Evolutionary conservation across 257 asterid species (phyloP).

Genomic region (Solanum acaule): DNA sequence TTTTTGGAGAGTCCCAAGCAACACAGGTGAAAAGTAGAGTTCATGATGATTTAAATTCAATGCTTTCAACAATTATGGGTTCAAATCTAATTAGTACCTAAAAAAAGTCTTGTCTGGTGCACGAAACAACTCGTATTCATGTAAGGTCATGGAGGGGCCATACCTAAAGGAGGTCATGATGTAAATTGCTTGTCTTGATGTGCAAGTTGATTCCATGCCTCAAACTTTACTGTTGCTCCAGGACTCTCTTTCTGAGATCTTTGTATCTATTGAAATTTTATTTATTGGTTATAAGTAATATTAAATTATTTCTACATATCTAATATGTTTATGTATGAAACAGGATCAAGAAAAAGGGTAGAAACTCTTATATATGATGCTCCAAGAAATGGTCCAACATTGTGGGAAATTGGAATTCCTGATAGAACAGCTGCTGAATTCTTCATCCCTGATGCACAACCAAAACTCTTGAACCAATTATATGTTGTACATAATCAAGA

Average conservation of each 20-base stretch:
- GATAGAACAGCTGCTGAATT: conserved; percentile 78
- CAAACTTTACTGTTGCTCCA: background rate
- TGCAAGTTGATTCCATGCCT: background rate
- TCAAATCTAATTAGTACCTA: background rate
- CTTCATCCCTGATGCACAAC: conserved; percentile 68
- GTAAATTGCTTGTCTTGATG: background rate
- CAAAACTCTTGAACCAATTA: conserved; percentile 50
- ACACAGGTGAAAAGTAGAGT: background rate
- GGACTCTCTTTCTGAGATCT: background rate
- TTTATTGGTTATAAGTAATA: background rate
- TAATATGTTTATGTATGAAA: no score
- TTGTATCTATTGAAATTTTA: background rate
- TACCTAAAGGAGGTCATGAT: background rate
- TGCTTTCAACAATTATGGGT: background rate
- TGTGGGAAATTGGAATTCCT: conserved; percentile 89
- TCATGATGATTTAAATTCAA: background rate
- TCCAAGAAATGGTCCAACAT: conserved; percentile 73
- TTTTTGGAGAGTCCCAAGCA: background rate
- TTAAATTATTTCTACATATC: background rate
- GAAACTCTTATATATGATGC: conserved; percentile 36
- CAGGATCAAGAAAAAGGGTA: conserved; percentile 43
- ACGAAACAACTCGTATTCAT: background rate
- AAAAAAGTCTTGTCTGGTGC: background rate
- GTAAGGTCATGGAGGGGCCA: background rate
- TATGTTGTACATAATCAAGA: conserved; percentile 23